Evolutionary conservation across 2,329 filamentous ascomycete genomes (phyloP), one percentile per base, ranked within the genome.

Genomic region (Penicillium rolfsii): DNA sequence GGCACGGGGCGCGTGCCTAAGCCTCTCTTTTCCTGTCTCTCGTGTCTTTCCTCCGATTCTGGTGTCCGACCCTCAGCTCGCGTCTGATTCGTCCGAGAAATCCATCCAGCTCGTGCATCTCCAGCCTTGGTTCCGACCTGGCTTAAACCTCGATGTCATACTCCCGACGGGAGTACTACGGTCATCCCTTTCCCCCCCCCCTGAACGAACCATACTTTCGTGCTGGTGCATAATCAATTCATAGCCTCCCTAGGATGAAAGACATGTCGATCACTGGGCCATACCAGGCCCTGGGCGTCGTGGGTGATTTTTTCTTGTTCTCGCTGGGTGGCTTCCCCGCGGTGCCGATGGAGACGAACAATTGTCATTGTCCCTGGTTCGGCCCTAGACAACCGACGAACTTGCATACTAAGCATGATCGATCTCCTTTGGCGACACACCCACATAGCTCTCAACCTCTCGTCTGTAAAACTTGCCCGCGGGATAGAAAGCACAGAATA

Each of bases 1-100:
- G 45, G 45, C 52, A 59, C 55, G 52, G 57, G 60, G 61, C 60
- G 55, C 59, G 64, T 63, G 61, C 59, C 56, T 61, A 62, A 64
- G 55, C 55, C 53, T 53, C 33, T 19, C 33, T 19, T 40, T 33
- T 33, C 30, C 30, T 33, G 30, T 33, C 30, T 4, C 3, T 53
- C 3, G 35, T 36, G 12, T 36, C 35, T 36, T 36, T 12, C 35
- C 12, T 50, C 43, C 19, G 19, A 16, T 40, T 30, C 24, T 40
- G 30, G 50, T 41, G 36, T 30, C 52, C 52, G 40, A 41, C 52
- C 36, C 52, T 43, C 52, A 40, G 36, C 52, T 7, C 35, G 12
- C 4, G 28, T 35, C 28, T 50, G 46, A 50, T 50, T 50, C 46
- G 46, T 35, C 28, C 19, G n/a, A 26, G 28, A n/a, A 48, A 48